Evolutionary conservation across 768 basidiomycete genomes (phyloP).

Genomic region (Auriscalpium orientale): DNA sequence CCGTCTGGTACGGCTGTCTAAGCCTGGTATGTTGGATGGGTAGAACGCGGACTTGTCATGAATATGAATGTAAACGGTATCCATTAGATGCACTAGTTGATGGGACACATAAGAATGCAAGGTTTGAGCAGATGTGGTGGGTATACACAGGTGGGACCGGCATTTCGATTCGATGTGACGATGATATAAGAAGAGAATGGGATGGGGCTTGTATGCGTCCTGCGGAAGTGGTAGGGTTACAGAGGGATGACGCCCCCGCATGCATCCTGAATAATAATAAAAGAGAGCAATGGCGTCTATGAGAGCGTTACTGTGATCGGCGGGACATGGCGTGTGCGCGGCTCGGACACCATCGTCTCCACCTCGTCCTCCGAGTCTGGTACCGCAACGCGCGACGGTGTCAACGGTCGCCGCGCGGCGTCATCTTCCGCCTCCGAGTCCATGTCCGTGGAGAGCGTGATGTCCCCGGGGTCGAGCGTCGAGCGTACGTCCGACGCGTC

Average conservation of each 20-base stretch:
- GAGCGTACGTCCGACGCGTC: constrained; percentile 14
- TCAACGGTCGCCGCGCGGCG: constrained; percentile 8
- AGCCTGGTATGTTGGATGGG: neutral
- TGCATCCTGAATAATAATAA: too few species aligned
- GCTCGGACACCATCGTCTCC: constrained; percentile 16
- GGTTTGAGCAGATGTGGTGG: neutral
- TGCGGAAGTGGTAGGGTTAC: neutral
- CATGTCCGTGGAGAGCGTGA: constrained; percentile 8
- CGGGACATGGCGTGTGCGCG: constrained; percentile 21
- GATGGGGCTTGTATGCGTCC: too few species aligned
- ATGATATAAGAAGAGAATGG: too few species aligned
- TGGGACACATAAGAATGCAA: neutral
- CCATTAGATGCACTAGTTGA: neutral
- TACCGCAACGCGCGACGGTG: constrained; percentile 17
- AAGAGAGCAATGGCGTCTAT: constrained; percentile 9
- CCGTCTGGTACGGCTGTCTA: neutral
- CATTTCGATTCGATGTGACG: too few species aligned
- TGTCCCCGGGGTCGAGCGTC: constrained; percentile 8
- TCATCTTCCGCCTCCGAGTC: constrained; percentile 12
- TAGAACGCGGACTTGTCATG: neutral
- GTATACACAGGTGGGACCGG: too few species aligned
- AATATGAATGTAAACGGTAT: neutral
- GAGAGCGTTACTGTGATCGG: constrained; percentile 40
- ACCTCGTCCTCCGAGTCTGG: constrained; percentile 24
- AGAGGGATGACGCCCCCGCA: too few species aligned